phyloP scores from a whole-genome alignment of 1,284 basidiomycete genomes.

The Moesziomyces sp. region DNA sequence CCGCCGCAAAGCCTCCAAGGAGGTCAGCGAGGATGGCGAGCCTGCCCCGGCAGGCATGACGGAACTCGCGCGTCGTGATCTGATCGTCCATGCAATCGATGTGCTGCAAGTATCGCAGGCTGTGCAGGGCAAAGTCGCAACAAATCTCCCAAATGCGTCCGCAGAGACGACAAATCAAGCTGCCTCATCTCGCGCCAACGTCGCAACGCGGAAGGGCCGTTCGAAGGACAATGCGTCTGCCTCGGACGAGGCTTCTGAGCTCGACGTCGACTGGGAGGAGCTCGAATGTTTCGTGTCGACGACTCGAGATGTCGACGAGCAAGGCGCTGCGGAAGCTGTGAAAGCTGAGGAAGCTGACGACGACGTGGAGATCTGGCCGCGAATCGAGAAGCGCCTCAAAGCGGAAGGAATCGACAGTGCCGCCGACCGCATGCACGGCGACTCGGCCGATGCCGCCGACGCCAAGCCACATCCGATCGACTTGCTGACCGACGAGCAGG shows the following conservation, averaged over 20 bases:
- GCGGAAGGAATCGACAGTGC: conserved; percentile 1
- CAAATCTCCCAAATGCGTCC: too few relatives aligned
- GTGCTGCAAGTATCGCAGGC: conserved; percentile 22
- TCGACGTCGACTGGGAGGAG: conserved; percentile 12
- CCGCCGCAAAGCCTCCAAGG: background rate
- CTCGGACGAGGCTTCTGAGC: background rate
- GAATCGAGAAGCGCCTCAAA: conserved; percentile 6
- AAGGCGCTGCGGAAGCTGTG: background rate
- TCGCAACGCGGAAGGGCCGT: too few relatives aligned
- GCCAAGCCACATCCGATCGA: conserved; percentile 21
- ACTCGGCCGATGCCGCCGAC: background rate
- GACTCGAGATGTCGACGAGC: background rate
- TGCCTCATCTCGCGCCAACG: too few relatives aligned
- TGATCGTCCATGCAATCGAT: conserved; percentile 24
- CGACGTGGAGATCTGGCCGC: conserved; percentile 14
- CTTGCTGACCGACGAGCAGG: conserved; percentile 28
- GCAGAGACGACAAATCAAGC: too few relatives aligned
- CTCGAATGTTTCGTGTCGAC: conserved; percentile 23
- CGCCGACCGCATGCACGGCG: background rate
- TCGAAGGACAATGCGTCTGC: background rate
- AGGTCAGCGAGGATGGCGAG: background rate
- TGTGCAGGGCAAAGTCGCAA: background rate
- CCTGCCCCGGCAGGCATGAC: background rate
- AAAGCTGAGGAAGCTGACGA: background rate
- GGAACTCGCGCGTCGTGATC: conserved; percentile 20